phyloP scores from a whole-genome alignment of 345 rosid genomes.

The Dipteronia dyeriana region DNA sequence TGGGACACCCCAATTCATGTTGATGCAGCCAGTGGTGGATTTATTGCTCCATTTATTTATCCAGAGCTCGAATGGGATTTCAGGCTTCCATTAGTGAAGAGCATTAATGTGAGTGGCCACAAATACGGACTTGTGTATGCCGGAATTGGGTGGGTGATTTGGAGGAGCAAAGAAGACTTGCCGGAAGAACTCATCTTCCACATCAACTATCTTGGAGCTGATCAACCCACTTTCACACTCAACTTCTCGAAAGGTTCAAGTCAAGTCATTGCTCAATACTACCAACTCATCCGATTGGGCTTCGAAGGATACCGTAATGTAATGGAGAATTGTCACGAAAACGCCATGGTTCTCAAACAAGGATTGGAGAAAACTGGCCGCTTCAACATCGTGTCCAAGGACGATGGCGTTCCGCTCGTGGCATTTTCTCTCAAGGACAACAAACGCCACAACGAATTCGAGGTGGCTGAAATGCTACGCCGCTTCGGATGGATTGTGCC shows the following conservation, averaged over 20 bases:
- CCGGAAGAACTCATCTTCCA: constrained; percentile 48
- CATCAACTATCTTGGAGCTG: constrained; percentile 57
- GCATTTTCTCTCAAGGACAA: constrained; percentile 51
- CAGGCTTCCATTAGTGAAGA: too few species aligned
- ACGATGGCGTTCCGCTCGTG: constrained; percentile 49
- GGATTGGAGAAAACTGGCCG: constrained; percentile 42
- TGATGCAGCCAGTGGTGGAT: constrained; percentile 25
- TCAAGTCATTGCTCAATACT: constrained; percentile 86
- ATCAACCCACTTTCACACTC: constrained; percentile 61
- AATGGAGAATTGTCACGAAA: constrained; percentile 48
- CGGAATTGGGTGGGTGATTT: too few species aligned
- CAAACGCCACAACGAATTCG: constrained; percentile 36
- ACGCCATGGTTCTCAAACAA: constrained; percentile 34
- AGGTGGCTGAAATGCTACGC: constrained; percentile 44
- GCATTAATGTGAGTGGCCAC: constrained; percentile 50
- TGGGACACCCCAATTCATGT: constrained; percentile 67
- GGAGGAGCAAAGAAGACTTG: too few species aligned
- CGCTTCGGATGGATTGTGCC: constrained; percentile 87
- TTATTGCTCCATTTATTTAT: too few species aligned
- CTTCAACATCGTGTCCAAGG: constrained; percentile 48
- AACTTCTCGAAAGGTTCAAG: constrained; percentile 69
- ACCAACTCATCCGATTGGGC: constrained; percentile 78
- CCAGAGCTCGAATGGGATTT: too few species aligned
- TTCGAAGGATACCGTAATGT: constrained; percentile 60
- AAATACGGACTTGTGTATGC: neutral